Percentiles rank a stretch among this genome's conserved stretches.
Conservation (phyloP, 2,329 filamentous ascomycete species). For the Fusarium compactum region DNA sequence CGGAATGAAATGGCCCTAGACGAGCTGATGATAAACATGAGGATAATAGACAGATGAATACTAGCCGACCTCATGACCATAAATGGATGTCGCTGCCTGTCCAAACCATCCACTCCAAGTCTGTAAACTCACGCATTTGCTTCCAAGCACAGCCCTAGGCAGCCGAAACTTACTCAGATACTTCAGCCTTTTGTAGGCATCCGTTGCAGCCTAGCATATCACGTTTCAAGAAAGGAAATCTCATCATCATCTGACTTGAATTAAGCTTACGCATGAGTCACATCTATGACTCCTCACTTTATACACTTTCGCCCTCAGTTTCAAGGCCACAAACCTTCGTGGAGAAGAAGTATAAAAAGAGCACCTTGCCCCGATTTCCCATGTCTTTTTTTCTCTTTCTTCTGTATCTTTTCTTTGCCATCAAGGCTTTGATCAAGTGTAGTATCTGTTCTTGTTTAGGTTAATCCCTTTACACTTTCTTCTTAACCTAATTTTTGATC, state of each 20-base stretch:
- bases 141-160: constrained; percentile 2
- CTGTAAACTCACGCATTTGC: neutral
- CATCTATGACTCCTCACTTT: neutral
- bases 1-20: neutral
- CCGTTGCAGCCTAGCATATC: neutral
- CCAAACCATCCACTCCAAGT: neutral
- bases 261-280: neutral
- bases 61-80: neutral
- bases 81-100: neutral
- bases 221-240: neutral
- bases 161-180: neutral
- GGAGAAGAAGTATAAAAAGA: constrained; percentile 23
- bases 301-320: constrained; percentile 12
- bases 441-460: constrained; percentile 49
- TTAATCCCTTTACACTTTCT: constrained; percentile 37
- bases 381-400: constrained; percentile 11
- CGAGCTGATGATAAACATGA: neutral
- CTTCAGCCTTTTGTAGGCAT: constrained; percentile 21
- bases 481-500: constrained; percentile 40
- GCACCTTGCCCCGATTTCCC: neutral
- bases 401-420: constrained; percentile 41
- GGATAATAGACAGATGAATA: neutral
- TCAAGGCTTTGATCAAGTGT: constrained; percentile 44
- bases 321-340: constrained; percentile 1
- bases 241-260: neutral